Evolutionary conservation across 169 alveolate genomes (phyloP).

Genomic region (Eimeria acervulina): DNA sequence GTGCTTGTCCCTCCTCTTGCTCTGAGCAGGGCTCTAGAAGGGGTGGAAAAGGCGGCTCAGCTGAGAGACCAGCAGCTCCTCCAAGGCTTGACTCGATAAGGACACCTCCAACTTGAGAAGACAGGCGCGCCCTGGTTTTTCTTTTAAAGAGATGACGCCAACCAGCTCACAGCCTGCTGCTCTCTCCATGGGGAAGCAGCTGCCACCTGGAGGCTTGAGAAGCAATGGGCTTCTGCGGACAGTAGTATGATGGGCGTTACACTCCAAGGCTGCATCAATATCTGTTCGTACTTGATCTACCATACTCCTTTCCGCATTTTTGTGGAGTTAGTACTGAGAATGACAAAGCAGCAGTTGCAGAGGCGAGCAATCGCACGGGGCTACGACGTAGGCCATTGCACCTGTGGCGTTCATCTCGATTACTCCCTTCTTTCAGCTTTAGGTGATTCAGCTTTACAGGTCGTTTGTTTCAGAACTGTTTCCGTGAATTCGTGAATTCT

Average conservation of each 20-base stretch:
- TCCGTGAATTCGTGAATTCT: no score
- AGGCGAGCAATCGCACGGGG: no score
- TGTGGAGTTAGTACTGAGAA: not conserved
- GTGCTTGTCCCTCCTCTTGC: not conserved
- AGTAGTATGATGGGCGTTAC: not conserved
- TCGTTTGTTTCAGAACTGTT: no score
- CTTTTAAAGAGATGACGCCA: not conserved
- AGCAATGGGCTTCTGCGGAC: constrained; percentile 14
- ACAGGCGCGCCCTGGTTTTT: not conserved
- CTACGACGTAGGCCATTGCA: not conserved
- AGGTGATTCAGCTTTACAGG: not conserved
- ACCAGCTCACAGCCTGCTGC: not conserved
- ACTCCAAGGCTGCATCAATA: not conserved
- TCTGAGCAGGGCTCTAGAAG: not conserved
- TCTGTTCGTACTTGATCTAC: not conserved
- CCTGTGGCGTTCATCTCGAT: not conserved
- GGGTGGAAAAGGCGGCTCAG: not conserved
- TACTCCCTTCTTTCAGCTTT: not conserved
- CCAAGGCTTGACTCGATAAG: not conserved
- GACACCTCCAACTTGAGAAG: not conserved
- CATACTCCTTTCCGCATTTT: not conserved
- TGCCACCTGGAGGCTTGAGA: not conserved
- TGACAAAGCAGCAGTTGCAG: not conserved
- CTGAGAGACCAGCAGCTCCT: not conserved
- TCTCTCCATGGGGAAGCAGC: not conserved